Evolutionary conservation across 2,329 filamentous ascomycete species (phyloP).

Genomic region (Fusarium sp.): DNA sequence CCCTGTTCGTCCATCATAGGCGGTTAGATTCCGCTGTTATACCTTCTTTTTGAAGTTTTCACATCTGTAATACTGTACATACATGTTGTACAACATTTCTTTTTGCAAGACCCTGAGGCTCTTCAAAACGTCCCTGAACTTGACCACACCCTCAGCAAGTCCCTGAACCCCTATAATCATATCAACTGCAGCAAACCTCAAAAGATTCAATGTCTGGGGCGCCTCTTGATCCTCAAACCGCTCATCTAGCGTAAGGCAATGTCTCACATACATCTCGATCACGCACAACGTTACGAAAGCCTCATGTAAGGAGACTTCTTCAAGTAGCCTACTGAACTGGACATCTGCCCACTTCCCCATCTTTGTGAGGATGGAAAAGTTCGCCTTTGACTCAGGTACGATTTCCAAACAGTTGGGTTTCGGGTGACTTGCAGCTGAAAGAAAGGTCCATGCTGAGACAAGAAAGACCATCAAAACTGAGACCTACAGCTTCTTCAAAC

Average conservation of each 20-base stretch:
- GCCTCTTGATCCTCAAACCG: background rate
- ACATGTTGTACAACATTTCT: background rate
- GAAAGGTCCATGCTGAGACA: slow-evolving; percentile 20
- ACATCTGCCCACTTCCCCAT: slow-evolving; percentile 22
- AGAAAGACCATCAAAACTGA: slow-evolving; percentile 21
- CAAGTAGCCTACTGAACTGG: background rate
- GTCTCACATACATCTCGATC: slow-evolving; percentile 27
- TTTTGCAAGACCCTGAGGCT: background rate
- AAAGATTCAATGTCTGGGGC: background rate
- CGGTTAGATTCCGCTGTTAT: slow-evolving; percentile 39
- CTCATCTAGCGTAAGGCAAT: background rate
- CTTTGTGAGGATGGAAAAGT: slow-evolving; percentile 7
- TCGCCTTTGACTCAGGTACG: slow-evolving; percentile 4
- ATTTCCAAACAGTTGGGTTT: slow-evolving; percentile 11
- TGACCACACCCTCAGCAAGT: background rate
- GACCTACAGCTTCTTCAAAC: slow-evolving; percentile 30
- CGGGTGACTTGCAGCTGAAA: background rate
- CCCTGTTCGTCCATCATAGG: slow-evolving; percentile 49
- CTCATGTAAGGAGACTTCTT: slow-evolving; percentile 32
- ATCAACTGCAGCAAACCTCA: background rate
- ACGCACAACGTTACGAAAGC: background rate
- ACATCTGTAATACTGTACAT: background rate
- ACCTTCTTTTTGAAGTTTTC: slow-evolving; percentile 28
- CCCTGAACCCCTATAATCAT: background rate
- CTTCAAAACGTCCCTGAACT: background rate